These are phyloP conservation scores for Mrakia frigida DNA, from an alignment of 768 basidiomycete genomes.

Conservation along the genomic window DNA sequence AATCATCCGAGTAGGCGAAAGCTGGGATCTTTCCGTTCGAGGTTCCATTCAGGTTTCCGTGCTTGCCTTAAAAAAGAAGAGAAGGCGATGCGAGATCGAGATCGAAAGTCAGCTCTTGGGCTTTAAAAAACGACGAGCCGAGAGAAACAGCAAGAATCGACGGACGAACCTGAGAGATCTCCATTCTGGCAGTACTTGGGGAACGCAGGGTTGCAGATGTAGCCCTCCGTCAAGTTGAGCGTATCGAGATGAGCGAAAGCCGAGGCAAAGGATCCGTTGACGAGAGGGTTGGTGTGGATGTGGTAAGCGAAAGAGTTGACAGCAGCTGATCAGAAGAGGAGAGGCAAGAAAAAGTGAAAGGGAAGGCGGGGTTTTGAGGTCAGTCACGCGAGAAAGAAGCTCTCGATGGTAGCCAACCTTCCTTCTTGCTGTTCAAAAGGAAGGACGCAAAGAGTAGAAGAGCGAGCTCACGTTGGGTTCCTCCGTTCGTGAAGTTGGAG, in stretches of 20 bases:
- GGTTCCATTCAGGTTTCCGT: slow-evolving; percentile 11
- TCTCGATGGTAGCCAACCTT: too few relatives aligned
- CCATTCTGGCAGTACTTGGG: slow-evolving; percentile 15
- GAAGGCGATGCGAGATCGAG: not conserved
- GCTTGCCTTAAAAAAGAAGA: not conserved
- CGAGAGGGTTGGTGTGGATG: slow-evolving; percentile 9
- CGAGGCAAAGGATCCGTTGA: not conserved
- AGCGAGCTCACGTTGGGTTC: not conserved
- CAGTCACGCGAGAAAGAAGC: too few relatives aligned
- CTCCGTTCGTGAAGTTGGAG: not conserved
- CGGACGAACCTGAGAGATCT: not conserved
- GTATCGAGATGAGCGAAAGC: slow-evolving; percentile 6
- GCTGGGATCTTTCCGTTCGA: not conserved
- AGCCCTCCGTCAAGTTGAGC: not conserved
- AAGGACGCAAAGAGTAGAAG: too few relatives aligned
- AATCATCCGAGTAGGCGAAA: slow-evolving; percentile 9
- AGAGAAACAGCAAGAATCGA: too few relatives aligned
- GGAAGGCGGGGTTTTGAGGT: too few relatives aligned
- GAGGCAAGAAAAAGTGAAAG: too few relatives aligned
- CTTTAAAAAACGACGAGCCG: too few relatives aligned
- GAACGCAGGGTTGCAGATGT: slow-evolving; percentile 18
- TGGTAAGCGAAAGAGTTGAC: not conserved
- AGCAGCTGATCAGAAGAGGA: not conserved
- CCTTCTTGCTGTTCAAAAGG: too few relatives aligned
- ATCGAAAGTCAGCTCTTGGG: not conserved